Base-by-base conservation (phyloP, 176 grass and related monocot species). In the Carex parvula region DNA sequence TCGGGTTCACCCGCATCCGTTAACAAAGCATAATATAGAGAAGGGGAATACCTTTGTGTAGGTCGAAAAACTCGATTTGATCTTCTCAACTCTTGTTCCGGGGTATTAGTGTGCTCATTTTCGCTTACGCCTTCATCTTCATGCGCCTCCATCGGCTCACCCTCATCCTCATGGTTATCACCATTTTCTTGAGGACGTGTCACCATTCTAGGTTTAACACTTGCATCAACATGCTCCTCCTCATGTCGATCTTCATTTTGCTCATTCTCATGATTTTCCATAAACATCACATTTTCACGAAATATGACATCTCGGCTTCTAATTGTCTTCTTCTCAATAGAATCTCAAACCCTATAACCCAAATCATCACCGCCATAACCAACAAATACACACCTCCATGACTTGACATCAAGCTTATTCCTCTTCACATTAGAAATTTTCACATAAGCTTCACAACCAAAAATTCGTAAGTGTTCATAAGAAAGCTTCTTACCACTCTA, bases 361-460 rank as follows among this genome's bases (percentile, higher is more conserved):
- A 68, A 68, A 68, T 33, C 64, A 68, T 68, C 64, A 68, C 64
- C 64, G 10, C 64, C 64, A 68, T 68, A 68, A 35, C 64, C 64
- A 37, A 68, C 29, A 68, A 68, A 17, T 8, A 13, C 32, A 37
- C 15, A 32, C 5, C 65, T 69, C 6, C 15, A 33, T 69, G 33
- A 37, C 65, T 69, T 69, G 33, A 69, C 12, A 41, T 69, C 15
- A 69, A 69, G 15, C 13, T 69, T 69, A 69, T 14, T 39, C 6
- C 64, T 15, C 65, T 41, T 69, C 12, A 37, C 32, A 69, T 39
- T 37, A 2, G 33, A 0, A 6, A 69, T 17, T 41, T 69, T 69
- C 65, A 69, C 65, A 69, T 41, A 37, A 69, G 33, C 65, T 69
- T 69, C 15, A 41, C 12, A 69, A 0, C 65, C 15, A 35, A 69